phyloP scores from a whole-genome alignment of 805 yeast genomes.

The Yamadazyma phyllophila region DNA sequence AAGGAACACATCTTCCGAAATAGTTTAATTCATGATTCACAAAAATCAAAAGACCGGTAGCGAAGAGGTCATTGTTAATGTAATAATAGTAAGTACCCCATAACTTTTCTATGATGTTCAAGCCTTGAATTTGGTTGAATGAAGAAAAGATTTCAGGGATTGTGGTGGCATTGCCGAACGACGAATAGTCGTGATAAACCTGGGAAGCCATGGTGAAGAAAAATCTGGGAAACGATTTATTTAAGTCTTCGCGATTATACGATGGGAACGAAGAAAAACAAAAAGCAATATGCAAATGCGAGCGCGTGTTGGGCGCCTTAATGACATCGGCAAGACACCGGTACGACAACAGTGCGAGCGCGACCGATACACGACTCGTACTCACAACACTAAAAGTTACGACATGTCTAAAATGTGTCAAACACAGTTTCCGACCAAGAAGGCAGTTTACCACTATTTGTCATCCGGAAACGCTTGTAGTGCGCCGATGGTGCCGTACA shows the following conservation, averaged over 20 bases:
- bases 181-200: conserved; percentile 35
- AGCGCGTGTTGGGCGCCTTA: neutral
- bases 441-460: too few species aligned
- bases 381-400: too few species aligned
- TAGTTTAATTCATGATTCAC: conserved; percentile 55
- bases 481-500: too few species aligned
- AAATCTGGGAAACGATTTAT: neutral
- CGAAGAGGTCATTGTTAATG: conserved; percentile 53
- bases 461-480: too few species aligned
- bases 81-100: conserved; percentile 59
- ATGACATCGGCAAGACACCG: neutral
- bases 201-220: conserved; percentile 5
- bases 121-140: conserved; percentile 24
- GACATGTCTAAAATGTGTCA: too few species aligned
- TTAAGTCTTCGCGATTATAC: neutral
- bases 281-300: neutral
- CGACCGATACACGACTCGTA: too few species aligned
- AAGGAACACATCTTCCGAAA: conserved; percentile 58
- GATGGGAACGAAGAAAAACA: neutral
- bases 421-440: too few species aligned
- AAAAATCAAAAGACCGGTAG: conserved; percentile 57
- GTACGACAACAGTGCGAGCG: too few species aligned
- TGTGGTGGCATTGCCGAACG: conserved; percentile 28
- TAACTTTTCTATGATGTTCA: conserved; percentile 42
- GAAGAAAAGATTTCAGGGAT: conserved; percentile 27